Percentiles rank a stretch among this genome's conserved stretches.
These are phyloP conservation scores for Aspergillus melleus DNA, from an alignment of 2,329 filamentous ascomycete species.

Conservation along the genomic window DNA sequence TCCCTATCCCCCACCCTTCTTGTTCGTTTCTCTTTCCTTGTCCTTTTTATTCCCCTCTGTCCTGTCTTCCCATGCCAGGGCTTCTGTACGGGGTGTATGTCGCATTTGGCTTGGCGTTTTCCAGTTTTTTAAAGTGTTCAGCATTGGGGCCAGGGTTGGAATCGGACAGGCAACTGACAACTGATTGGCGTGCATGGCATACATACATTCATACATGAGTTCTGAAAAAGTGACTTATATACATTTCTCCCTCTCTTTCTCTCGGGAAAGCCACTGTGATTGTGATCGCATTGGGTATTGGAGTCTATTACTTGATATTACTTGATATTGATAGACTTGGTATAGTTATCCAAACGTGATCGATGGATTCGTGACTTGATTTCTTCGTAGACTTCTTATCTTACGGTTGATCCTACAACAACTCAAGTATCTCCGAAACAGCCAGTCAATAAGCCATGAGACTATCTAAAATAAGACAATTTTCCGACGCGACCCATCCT, in stretches of 20 bases:
- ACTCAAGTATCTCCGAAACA: conserved; percentile 6
- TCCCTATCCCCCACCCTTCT: neutral
- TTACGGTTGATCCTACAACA: neutral
- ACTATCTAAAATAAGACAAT: conserved; percentile 26
- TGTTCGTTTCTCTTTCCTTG: neutral
- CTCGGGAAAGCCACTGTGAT: no score
- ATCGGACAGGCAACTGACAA: neutral
- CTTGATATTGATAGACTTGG: neutral
- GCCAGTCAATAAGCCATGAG: conserved; percentile 21
- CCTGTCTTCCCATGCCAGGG: neutral
- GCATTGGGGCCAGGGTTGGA: neutral
- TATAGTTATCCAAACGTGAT: neutral
- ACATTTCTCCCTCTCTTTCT: neutral
- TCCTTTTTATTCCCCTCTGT: no score
- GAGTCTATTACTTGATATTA: neutral
- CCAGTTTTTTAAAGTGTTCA: no score
- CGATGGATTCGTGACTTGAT: no score
- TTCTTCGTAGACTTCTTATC: no score
- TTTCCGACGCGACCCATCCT: conserved; percentile 13
- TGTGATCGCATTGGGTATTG: neutral
- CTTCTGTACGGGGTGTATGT: neutral
- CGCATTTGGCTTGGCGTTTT: neutral
- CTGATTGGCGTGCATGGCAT: neutral
- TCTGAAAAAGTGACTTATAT: neutral
- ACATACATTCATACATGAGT: neutral